A percentile compares a stretch with the other conserved stretches of the same genome.
Evolutionary conservation across 2,329 filamentous ascomycete genomes (phyloP).

Genomic region (Phialophora expanda): DNA sequence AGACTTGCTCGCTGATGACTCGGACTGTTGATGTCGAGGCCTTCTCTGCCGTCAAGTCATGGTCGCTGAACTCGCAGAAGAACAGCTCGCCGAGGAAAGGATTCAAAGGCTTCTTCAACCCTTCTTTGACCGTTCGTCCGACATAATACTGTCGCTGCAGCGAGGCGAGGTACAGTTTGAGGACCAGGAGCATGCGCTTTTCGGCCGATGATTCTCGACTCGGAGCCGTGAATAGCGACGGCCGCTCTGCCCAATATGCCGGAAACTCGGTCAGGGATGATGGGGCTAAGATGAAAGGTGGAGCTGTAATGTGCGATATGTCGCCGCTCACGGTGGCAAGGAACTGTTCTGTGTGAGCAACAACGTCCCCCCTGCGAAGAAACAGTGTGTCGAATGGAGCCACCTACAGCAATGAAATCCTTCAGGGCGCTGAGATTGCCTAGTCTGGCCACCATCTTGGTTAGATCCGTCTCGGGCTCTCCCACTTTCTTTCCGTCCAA

Average conservation of each 20-base stretch:
- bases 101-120: slow-evolving; percentile 39
- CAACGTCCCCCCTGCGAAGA: background rate
- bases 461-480: background rate
- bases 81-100: slow-evolving; percentile 39
- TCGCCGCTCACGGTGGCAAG: slow-evolving; percentile 84
- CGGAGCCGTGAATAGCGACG: slow-evolving; percentile 77
- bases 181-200: slow-evolving; percentile 80
- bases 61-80: slow-evolving; percentile 35
- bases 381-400: background rate
- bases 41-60: slow-evolving; percentile 31
- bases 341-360: slow-evolving; percentile 49
- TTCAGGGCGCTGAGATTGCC: slow-evolving; percentile 39
- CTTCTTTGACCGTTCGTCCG: slow-evolving; percentile 42
- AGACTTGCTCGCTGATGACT: slow-evolving; percentile 38
- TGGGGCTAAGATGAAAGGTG: slow-evolving; percentile 38
- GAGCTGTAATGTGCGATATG: slow-evolving; percentile 78
- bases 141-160: slow-evolving; percentile 75
- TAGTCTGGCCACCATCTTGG: slow-evolving; percentile 33
- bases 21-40: slow-evolving; percentile 31
- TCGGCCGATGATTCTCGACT: slow-evolving; percentile 78
- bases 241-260: slow-evolving; percentile 82
- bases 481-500: background rate
- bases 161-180: slow-evolving; percentile 95
- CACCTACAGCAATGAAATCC: slow-evolving; percentile 42
- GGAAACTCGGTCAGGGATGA: slow-evolving; percentile 37